Conservation (phyloP, 768 basidiomycete genomes). For the Mycena pura region DNA sequence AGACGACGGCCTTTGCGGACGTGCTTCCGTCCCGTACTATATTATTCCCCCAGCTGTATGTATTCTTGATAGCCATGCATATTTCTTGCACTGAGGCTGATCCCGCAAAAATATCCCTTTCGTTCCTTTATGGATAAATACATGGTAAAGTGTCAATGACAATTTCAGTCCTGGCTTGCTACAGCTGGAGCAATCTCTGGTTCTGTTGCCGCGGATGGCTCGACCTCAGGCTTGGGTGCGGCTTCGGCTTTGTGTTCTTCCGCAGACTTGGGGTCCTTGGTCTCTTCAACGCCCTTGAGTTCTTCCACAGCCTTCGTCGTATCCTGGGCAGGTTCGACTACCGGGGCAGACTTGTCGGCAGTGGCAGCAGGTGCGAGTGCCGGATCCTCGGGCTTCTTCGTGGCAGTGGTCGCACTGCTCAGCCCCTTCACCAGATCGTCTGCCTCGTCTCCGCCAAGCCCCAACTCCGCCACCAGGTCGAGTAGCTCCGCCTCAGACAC, state of each 20-base stretch:
- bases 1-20: not conserved
- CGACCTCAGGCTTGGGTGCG: not conserved
- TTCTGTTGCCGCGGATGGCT: not conserved
- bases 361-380: not conserved
- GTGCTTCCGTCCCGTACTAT: not conserved
- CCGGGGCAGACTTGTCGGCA: not conserved
- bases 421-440: slow-evolving; percentile 75
- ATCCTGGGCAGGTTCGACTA: slow-evolving; percentile 8
- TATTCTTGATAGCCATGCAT: not conserved
- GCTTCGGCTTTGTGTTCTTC: not conserved
- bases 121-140: not conserved
- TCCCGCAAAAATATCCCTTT: too few relatives aligned
- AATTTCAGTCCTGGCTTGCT: slow-evolving; percentile 3
- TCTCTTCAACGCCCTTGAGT: not conserved
- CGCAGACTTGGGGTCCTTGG: too few relatives aligned
- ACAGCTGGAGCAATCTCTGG: too few relatives aligned
- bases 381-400: slow-evolving; percentile 21
- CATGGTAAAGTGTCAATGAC: slow-evolving; percentile 4
- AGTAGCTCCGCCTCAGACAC: slow-evolving; percentile 78
- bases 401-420: slow-evolving; percentile 36
- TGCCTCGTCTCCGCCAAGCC: slow-evolving; percentile 79
- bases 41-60: not conserved
- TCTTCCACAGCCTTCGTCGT: not conserved
- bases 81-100: too few relatives aligned
- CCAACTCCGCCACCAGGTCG: slow-evolving; percentile 75